Evolutionary conservation across 768 basidiomycete species (phyloP), one percentile per base, ranked within the genome.

Genomic region (Favolaschia claudopus): DNA sequence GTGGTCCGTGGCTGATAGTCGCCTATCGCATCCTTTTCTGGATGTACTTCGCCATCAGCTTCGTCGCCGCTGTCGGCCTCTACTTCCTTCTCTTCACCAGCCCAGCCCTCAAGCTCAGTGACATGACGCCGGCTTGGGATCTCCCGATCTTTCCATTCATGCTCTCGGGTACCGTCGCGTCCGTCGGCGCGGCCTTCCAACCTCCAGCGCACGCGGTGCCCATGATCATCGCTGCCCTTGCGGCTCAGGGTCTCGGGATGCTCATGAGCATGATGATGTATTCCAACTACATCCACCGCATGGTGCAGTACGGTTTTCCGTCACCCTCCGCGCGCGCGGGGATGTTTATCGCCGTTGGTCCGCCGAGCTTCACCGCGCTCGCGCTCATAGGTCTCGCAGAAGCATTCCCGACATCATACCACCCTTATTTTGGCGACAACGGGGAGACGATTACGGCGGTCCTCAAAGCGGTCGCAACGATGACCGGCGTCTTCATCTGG

Each of bases 51-150:
- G 36, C 19, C 36, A 20, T n/a, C 7, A 50, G 36, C 36, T 50
- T 50, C 36, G 14, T 13, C 36, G 36, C 27, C 7, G 48, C 48
- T 3, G 48, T 50, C 4, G 48, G 48, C 5, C 48, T 38, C 17
- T 50, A 50, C 36, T 38, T 38, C 34, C 36, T 50, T 7, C 48
- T 50, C 9, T 50, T 50, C 48, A 50, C 48, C 22, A 50, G 48
- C 48, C 48, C 48, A 7, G 36, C 36, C 27, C 48, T 50, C 9
- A 50, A 50, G 48, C 24, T 50, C 36, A 29, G 27, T 28, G 48
- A 50, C 12, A 50, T 50, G 48, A 50, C 48, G 7, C 48, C 48
- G 36, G 48, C 48, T 5, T 50, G 48, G 48, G 48, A 50, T 27
- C 48, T 50, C n/a, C 48, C 48, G 10, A 50, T 50, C 25, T 50